phyloP scores from a whole-genome alignment of 768 basidiomycete species.

The Boletus sensibilis region DNA sequence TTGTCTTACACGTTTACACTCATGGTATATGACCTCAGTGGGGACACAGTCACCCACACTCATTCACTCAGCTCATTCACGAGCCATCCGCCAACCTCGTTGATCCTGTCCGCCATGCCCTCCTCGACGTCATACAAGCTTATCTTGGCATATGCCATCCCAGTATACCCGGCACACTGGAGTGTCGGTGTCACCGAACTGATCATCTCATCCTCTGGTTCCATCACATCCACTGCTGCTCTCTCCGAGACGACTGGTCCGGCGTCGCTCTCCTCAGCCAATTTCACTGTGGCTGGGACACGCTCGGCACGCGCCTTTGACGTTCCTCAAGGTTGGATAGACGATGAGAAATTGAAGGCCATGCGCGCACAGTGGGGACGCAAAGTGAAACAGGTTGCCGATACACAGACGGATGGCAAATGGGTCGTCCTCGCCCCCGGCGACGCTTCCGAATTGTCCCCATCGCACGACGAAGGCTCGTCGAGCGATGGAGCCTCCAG shows the following conservation, averaged over 20 bases:
- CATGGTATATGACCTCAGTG: conserved; percentile 68
- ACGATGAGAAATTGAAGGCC: conserved; percentile 55
- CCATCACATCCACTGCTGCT: conserved; percentile 6
- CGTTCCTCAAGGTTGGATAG: conserved; percentile 69
- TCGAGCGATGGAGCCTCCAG: conserved; percentile 21
- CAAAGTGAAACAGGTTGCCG: conserved; percentile 67
- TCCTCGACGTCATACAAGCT: conserved; percentile 64
- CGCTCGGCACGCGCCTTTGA: conserved; percentile 71
- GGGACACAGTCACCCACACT: conserved; percentile 47
- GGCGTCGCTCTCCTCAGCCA: conserved; percentile 19
- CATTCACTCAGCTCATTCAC: conserved; percentile 77
- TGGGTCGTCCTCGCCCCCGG: conserved; percentile 78
- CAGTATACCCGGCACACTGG: conserved; percentile 82
- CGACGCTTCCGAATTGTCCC: conserved; percentile 28
- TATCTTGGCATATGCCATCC: conserved; percentile 69
- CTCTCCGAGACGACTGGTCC: conserved; percentile 7
- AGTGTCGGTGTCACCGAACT: conserved; percentile 75
- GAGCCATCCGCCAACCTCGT: conserved; percentile 74
- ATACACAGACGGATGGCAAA: conserved; percentile 80
- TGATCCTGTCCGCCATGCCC: conserved; percentile 67
- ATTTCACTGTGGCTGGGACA: conserved; percentile 53
- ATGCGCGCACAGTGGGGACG: conserved; percentile 80
- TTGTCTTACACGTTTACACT: conserved; percentile 67
- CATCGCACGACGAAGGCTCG: conserved; percentile 11
- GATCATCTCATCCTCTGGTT: conserved; percentile 47